Evolutionary conservation across 495 filamentous ascomycete species (phyloP).

Genomic region (Neurospora sp.): DNA sequence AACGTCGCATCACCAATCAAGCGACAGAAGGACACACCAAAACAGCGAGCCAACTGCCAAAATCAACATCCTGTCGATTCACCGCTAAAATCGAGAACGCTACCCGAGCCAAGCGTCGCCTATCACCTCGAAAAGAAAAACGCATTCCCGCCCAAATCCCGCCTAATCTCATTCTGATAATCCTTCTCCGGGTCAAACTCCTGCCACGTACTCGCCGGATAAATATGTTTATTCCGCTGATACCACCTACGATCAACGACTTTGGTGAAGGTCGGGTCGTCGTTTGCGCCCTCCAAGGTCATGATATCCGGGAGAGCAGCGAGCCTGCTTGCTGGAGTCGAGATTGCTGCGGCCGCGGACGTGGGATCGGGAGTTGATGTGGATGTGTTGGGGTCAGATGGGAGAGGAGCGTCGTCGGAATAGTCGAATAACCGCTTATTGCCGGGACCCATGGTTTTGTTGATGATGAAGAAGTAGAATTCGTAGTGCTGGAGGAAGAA

Average conservation of each 20-base stretch:
- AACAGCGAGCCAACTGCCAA: neutral
- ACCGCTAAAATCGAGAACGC: too few relatives aligned
- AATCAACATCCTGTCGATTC: neutral
- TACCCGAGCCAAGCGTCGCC: too few relatives aligned
- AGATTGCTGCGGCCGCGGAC: neutral
- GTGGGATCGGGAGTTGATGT: slow-evolving; percentile 27
- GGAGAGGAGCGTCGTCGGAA: slow-evolving; percentile 27
- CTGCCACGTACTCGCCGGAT: slow-evolving; percentile 90
- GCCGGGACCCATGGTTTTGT: slow-evolving; percentile 62
- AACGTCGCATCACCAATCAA: neutral
- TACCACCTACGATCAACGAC: slow-evolving; percentile 97
- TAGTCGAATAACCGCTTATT: slow-evolving; percentile 73
- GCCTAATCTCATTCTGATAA: slow-evolving; percentile 68
- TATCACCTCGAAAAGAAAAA: slow-evolving; percentile 67
- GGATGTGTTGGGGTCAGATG: neutral
- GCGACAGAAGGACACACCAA: neutral
- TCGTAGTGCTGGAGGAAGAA: slow-evolving; percentile 66
- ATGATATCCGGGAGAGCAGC: slow-evolving; percentile 21
- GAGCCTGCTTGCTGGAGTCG: slow-evolving; percentile 20
- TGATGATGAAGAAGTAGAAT: slow-evolving; percentile 93
- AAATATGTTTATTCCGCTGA: slow-evolving; percentile 94
- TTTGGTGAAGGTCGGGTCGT: slow-evolving; percentile 80
- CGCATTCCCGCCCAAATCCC: slow-evolving; percentile 79
- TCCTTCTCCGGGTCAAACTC: slow-evolving; percentile 86
- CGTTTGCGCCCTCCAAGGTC: slow-evolving; percentile 63